Percentiles rank a stretch among this genome's conserved stretches.
Conservation (phyloP, 495 filamentous ascomycete genomes). For the Talaromyces wortmannii region DNA sequence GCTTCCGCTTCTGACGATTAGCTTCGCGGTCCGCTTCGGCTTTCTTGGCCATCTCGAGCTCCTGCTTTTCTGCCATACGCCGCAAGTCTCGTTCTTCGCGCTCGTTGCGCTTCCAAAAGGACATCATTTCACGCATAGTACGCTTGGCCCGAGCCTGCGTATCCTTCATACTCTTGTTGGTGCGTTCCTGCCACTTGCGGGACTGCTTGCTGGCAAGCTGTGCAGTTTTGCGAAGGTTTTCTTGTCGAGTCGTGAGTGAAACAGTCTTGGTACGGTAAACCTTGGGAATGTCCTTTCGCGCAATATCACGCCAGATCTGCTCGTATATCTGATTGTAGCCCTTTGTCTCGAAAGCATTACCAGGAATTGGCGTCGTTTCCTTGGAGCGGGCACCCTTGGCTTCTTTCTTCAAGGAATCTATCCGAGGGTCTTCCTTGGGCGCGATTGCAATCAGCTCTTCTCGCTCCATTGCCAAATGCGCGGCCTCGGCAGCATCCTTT, state of each 20-base stretch:
- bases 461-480: slow-evolving; percentile 77
- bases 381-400: slow-evolving; percentile 50
- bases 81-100: slow-evolving; percentile 91
- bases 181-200: slow-evolving; percentile 90
- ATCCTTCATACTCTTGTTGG: slow-evolving; percentile 98
- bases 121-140: slow-evolving; percentile 99
- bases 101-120: slow-evolving; percentile 99
- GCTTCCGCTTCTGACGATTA: slow-evolving; percentile 93
- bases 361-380: slow-evolving; percentile 51
- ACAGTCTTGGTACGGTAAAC: slow-evolving; percentile 78
- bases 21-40: slow-evolving; percentile 96
- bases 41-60: slow-evolving; percentile 92
- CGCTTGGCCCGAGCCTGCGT: slow-evolving; percentile 94
- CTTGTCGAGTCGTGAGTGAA: slow-evolving; percentile 75
- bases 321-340: slow-evolving; percentile 96
- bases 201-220: slow-evolving; percentile 97
- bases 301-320: slow-evolving; percentile 95
- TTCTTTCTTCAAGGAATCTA: slow-evolving; percentile 44
- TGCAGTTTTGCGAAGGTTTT: slow-evolving; percentile 94
- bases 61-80: slow-evolving; percentile 90
- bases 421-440: slow-evolving; percentile 58
- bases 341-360: slow-evolving; percentile 68
- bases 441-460: slow-evolving; percentile 61
- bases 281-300: slow-evolving; percentile 88
- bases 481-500: slow-evolving; percentile 86